Evolutionary conservation across 441 rosid genomes (phyloP).

Genomic region (Metrosideros polymorpha): DNA sequence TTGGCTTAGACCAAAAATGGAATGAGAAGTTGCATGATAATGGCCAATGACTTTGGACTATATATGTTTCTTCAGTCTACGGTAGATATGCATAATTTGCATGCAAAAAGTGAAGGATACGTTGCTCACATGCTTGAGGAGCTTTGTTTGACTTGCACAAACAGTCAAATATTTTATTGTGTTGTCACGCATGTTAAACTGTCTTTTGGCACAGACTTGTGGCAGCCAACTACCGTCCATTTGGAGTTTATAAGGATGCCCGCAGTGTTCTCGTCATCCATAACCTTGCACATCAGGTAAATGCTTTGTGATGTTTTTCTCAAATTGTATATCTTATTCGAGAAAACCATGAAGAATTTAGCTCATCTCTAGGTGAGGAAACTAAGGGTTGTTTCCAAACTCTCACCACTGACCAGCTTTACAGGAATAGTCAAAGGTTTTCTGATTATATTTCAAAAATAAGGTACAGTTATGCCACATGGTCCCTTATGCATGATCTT

Average conservation of each 20-base stretch:
- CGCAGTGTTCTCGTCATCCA: slow-evolving; percentile 74
- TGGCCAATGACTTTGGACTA: neutral
- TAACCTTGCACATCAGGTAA: slow-evolving; percentile 94
- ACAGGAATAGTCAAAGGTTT: neutral
- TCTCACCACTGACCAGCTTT: neutral
- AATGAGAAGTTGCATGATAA: neutral
- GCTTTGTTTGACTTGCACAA: neutral
- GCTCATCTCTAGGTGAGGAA: neutral
- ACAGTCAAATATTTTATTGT: neutral
- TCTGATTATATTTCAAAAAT: neutral
- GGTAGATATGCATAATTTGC: neutral
- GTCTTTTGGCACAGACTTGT: slow-evolving; percentile 51
- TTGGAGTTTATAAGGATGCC: slow-evolving; percentile 86
- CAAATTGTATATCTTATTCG: neutral
- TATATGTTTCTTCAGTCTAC: neutral
- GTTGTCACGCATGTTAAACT: neutral
- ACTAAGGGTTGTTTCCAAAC: neutral
- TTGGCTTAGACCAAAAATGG: neutral
- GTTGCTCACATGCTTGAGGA: neutral
- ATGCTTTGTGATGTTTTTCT: neutral
- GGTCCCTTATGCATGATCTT: neutral
- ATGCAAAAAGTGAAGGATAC: neutral
- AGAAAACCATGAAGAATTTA: neutral
- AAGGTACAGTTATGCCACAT: neutral
- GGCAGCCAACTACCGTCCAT: slow-evolving; percentile 79